Percentiles rank a stretch among this genome's conserved stretches.
phyloP scores from a whole-genome alignment of 1,139 yeast species.

The Kodamaea plutei region DNA sequence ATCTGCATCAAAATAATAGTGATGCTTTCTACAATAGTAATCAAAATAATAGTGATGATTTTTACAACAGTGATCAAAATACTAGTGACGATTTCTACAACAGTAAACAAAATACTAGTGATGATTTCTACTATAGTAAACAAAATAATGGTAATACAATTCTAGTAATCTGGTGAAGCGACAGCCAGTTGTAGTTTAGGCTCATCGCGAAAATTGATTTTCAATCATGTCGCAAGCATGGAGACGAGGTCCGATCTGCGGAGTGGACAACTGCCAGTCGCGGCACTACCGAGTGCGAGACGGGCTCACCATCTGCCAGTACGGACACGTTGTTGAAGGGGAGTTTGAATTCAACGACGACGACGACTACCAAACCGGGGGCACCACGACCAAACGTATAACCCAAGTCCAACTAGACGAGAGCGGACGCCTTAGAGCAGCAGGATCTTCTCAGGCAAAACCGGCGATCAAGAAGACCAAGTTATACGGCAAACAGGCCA shows the following conservation, averaged over 20 bases:
- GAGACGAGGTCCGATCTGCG: conserved; percentile 79
- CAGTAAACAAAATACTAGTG: no score
- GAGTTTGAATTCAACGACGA: conserved; percentile 77
- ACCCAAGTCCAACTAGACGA: conserved; percentile 29
- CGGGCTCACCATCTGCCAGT: conserved; percentile 80
- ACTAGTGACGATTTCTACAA: no score
- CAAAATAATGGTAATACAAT: no score
- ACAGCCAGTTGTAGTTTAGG: no score
- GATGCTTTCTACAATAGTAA: no score
- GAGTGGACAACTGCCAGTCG: conserved; percentile 84
- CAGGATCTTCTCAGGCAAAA: conserved; percentile 7
- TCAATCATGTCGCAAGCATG: conserved; percentile 33
- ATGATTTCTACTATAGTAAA: no score
- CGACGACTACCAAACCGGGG: conserved; percentile 48
- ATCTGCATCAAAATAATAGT: no score
- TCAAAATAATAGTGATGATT: no score
- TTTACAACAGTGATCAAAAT: no score
- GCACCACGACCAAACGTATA: conserved; percentile 48
- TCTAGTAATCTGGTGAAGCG: no score
- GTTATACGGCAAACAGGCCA: conserved; percentile 54
- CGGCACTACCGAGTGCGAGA: conserved; percentile 64
- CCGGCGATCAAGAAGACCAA: conserved; percentile 3
- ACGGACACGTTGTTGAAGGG: conserved; percentile 85
- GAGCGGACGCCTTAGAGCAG: conserved; percentile 11
- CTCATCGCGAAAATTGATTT: no score